Evolutionary conservation across 2,329 filamentous ascomycete species (phyloP).

Genomic region (Calonectria henricotiae): DNA sequence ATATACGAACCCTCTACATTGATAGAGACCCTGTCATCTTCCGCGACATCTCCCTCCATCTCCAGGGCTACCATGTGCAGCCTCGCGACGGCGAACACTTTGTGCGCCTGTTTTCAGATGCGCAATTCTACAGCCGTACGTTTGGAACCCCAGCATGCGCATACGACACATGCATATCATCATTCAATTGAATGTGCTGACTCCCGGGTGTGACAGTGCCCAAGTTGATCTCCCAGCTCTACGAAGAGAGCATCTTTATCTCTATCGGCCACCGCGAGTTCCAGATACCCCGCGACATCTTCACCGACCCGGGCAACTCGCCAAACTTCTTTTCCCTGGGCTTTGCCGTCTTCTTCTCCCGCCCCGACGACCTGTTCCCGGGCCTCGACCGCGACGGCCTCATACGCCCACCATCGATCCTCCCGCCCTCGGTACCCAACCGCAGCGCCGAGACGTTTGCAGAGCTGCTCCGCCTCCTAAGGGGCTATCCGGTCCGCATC

Average conservation of each 20-base stretch:
- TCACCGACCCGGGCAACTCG: slow-evolving; percentile 88
- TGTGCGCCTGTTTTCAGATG: slow-evolving; percentile 93
- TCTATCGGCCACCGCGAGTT: slow-evolving; percentile 91
- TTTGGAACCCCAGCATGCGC: slow-evolving; percentile 39
- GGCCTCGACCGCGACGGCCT: slow-evolving; percentile 85
- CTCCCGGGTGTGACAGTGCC: slow-evolving; percentile 74
- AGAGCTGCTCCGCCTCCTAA: slow-evolving; percentile 85
- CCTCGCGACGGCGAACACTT: slow-evolving; percentile 89
- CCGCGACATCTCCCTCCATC: slow-evolving; percentile 88
- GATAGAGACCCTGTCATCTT: slow-evolving; percentile 94
- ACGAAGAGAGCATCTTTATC: slow-evolving; percentile 93
- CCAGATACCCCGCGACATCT: slow-evolving; percentile 90
- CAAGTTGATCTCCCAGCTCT: slow-evolving; percentile 90
- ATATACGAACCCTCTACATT: slow-evolving; percentile 89
- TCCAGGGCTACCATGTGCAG: slow-evolving; percentile 91
- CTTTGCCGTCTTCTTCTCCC: slow-evolving; percentile 89
- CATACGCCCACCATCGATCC: slow-evolving; percentile 88
- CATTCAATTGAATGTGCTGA: slow-evolving; percentile 26
- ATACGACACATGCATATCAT: not conserved
- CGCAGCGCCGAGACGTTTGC: slow-evolving; percentile 88
- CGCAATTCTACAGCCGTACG: slow-evolving; percentile 92
- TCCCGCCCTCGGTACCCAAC: slow-evolving; percentile 85
- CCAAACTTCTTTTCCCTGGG: slow-evolving; percentile 97
- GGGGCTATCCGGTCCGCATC: slow-evolving; percentile 87
- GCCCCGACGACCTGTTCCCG: slow-evolving; percentile 86